Evolutionary conservation across 345 rosid species (phyloP), one percentile per base, ranked within the genome.

Genomic region (Bruguiera sexangula): DNA sequence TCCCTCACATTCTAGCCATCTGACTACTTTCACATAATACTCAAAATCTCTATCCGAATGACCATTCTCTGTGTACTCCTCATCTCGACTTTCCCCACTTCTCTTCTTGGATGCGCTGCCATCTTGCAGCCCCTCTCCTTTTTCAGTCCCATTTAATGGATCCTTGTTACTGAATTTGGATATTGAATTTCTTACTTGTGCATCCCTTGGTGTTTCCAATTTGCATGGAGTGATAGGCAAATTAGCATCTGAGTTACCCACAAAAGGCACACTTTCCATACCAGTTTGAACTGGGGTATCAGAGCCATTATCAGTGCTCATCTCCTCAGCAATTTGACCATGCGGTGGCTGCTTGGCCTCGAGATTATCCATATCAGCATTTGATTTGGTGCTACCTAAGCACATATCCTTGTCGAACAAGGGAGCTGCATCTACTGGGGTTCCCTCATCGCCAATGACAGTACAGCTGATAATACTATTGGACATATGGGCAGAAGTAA

Each of bases 181-280:
- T 76, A 84, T 82, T 53, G 78, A 81, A 22, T 46, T 70, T 74
- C 82, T 83, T 80, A 82, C 89, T 66, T 79, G 86, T 36, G 76
- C 79, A 1, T 87, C 87, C 62, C 80, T 87, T 20, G 59, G 59
- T 39, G 77, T 82, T 84, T 90, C 92, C 78, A 85, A 60, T 80
- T 86, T 91, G 83, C 85, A 87, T 62, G 96, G 97, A 55, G 96
- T 91, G 67, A 88, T 82, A 20, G 93, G 88, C 86, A 87, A 77
- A 76, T 78, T 81, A 70, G 89, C 85, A 69, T 76, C 86, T 50
- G 76, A 80, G 71, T 80, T 71, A 32, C 78, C 79, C 18, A 55
- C 70, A 37, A 67, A 81, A 0, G 86, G 88, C 63, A 84, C 79
- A n/a, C 84, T 68, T 67, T 81, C 86, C 68, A 59, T 69, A 71